Base-by-base conservation (phyloP, 2,329 filamentous ascomycete genomes). In the Teratosphaeria zuluensis region DNA sequence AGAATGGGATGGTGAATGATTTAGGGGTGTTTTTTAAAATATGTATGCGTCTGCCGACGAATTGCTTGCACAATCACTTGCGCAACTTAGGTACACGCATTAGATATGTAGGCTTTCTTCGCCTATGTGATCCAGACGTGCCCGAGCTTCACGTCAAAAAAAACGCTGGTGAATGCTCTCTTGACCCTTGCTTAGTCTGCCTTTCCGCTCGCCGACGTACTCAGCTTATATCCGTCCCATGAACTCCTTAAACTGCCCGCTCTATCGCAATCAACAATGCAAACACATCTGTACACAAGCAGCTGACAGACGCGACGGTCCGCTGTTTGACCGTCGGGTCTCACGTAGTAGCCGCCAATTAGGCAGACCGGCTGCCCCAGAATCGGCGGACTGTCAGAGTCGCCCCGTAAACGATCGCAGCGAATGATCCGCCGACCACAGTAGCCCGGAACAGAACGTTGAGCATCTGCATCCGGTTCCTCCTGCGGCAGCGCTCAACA, bases 381-480 rank as follows among this genome's bases (percentile, higher is more conserved):
- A 72, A 68, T 55, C 69, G 64, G 51, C 71, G 62, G 32, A 70
- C 64, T n/a, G 70, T 72, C 67, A 73, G 66, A 56, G 63, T 69
- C 11, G 69, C 68, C 53, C 70, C 67, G 58, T 71, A 68, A n/a
- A 70, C 63, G 32, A 72, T 70, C 3, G 79, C 79, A 60, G 80
- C 68, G 12, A 81, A 62, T 19, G 76, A 73, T 32, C 78, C 75
- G 24, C 78, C 77, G 57, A 80, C 75, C 12, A 80, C 77, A 54
- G 80, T 69, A 19, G 76, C 78, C 61, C 80, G 76, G 66, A 81
- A 73, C 55, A 78, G 73, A 42, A 77, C 77, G 65, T 82, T 82
- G 72, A 79, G 74, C 78, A 82, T 81, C 68, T 82, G 80, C 66
- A 77, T 78, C 62, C 78, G 74, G 71, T 82, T 82, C 53, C 80